phyloP scores from a whole-genome alignment of 2,329 filamentous ascomycete species.

The Sclerotinia trifoliorum region DNA sequence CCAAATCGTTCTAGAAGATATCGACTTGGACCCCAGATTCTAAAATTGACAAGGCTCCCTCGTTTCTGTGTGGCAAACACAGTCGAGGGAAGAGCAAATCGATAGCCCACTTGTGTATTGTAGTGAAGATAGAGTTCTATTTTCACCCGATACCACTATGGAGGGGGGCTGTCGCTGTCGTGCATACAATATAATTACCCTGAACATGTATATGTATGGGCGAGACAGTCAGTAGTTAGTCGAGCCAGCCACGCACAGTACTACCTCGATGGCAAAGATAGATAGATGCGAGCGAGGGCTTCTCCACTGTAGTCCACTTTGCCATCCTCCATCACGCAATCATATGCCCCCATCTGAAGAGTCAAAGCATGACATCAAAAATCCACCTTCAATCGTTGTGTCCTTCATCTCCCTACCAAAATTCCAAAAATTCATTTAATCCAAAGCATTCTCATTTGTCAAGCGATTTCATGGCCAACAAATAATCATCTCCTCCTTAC shows the following conservation, averaged over 20 bases:
- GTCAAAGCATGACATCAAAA: not conserved
- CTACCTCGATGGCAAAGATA: not conserved
- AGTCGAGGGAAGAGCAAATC: not conserved
- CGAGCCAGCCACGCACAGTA: not conserved
- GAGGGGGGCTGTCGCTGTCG: not conserved
- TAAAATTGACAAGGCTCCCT: conserved; percentile 13
- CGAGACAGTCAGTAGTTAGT: not conserved
- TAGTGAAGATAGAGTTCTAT: not conserved
- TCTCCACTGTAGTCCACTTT: not conserved
- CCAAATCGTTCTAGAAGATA: conserved; percentile 23
- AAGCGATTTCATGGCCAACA: conserved; percentile 10
- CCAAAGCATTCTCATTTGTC: conserved; percentile 15
- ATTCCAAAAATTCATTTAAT: conserved; percentile 2
- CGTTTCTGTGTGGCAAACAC: conserved; percentile 16
- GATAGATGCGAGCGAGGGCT: not conserved
- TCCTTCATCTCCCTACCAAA: conserved; percentile 5
- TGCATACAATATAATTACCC: not conserved
- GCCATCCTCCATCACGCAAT: conserved; percentile 11
- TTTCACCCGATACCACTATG: conserved; percentile 7
- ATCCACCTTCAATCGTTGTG: not conserved
- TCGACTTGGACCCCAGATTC: conserved; percentile 21
- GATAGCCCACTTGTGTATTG: conserved; percentile 2
- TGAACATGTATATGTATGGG: not conserved
- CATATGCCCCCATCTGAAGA: not conserved
- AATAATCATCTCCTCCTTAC: conserved; percentile 4